Percentiles rank a stretch among this genome's conserved stretches.
These are phyloP conservation scores for Ceratonia siliqua DNA, from an alignment of 306 rosid species.

Conservation along the genomic window DNA sequence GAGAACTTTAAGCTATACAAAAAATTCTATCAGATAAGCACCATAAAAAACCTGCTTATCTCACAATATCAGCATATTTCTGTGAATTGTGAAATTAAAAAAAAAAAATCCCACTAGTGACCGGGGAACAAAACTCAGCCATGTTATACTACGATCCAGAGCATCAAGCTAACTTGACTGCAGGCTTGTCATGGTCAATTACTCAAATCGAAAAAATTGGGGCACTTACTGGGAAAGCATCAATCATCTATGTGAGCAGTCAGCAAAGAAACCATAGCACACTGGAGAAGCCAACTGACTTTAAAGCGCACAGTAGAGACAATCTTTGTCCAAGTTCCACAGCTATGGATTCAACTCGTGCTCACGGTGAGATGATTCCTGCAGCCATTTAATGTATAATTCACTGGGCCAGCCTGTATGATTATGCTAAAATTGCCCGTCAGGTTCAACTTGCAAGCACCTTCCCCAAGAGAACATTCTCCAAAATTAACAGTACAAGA, in stretches of 20 bases:
- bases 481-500: constrained; percentile 22
- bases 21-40: constrained; percentile 67
- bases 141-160: constrained; percentile 25
- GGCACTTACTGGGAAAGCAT: constrained; percentile 10
- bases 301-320: constrained; percentile 26
- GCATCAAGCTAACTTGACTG: constrained; percentile 15
- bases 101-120: constrained; percentile 12
- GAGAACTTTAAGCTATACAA: constrained; percentile 50
- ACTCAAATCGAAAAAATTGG: constrained; percentile 8
- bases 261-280: constrained; percentile 17
- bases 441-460: constrained; percentile 8
- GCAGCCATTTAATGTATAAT: constrained; percentile 15
- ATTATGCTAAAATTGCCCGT: not conserved
- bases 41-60: constrained; percentile 62
- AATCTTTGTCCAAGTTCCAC: constrained; percentile 7
- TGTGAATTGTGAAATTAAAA: constrained; percentile 33
- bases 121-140: constrained; percentile 24
- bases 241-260: constrained; percentile 15
- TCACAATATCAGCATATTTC: constrained; percentile 34
- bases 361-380: constrained; percentile 15
- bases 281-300: constrained; percentile 15
- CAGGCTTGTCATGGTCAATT: constrained; percentile 28
- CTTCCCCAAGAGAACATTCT: constrained; percentile 18
- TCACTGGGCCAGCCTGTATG: not conserved
- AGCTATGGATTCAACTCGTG: constrained; percentile 18